phyloP scores from a whole-genome alignment of 768 basidiomycete genomes.

The Phlegmacium glaucopus region DNA sequence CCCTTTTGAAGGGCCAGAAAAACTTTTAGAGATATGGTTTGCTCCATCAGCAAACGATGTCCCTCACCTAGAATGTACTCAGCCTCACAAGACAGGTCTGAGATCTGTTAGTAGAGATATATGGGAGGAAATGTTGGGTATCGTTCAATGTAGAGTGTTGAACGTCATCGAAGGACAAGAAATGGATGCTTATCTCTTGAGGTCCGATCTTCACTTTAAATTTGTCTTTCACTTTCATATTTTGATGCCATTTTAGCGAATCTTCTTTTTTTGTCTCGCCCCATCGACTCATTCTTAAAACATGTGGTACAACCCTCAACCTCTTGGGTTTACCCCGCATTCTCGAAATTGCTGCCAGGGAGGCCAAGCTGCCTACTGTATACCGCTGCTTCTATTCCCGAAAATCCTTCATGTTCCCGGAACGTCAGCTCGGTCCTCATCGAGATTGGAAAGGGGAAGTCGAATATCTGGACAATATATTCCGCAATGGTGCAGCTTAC shows the following conservation, averaged over 20 bases:
- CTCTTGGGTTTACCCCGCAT: conserved; percentile 93
- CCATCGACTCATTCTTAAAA: conserved; percentile 96
- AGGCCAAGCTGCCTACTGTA: conserved; percentile 66
- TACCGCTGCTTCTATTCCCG: conserved; percentile 96
- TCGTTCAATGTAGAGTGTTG: conserved; percentile 95
- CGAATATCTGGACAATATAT: conserved; percentile 85
- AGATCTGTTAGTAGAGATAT: conserved; percentile 67
- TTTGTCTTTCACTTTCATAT: neutral
- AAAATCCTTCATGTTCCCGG: conserved; percentile 99
- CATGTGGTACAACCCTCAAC: conserved; percentile 98
- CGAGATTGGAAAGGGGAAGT: conserved; percentile 93
- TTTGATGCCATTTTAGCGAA: conserved; percentile 57
- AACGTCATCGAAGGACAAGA: conserved; percentile 87
- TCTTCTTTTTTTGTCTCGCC: conserved; percentile 94
- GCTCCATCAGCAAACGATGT: conserved; percentile 68
- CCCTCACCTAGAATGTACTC: conserved; percentile 37
- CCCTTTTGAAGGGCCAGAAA: conserved; percentile 92
- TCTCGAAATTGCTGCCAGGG: conserved; percentile 80
- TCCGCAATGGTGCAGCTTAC: conserved; percentile 88
- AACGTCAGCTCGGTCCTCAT: conserved; percentile 90
- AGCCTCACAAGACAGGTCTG: conserved; percentile 60
- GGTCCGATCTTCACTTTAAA: conserved; percentile 48
- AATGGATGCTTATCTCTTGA: conserved; percentile 92
- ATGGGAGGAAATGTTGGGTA: conserved; percentile 98
- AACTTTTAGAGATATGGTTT: conserved; percentile 97